Percentiles rank a stretch among this genome's conserved stretches.
Evolutionary conservation across 306 rosid species (phyloP).

Genomic region (Vigna radiata): DNA sequence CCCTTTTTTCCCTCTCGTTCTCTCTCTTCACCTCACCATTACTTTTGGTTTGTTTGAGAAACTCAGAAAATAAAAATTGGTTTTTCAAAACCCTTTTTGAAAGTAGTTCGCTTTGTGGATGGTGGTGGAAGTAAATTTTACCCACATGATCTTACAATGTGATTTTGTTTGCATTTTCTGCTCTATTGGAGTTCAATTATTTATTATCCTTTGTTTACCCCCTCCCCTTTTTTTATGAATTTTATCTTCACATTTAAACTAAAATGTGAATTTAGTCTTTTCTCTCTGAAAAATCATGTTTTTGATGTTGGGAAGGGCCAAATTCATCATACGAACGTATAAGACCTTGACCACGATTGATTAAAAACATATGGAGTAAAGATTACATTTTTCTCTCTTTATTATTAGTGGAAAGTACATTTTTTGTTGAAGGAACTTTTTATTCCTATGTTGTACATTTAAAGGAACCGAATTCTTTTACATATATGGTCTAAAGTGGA

Average conservation of each 20-base stretch:
- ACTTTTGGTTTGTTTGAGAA: background rate
- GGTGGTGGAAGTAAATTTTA: background rate
- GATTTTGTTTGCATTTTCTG: slow-evolving; percentile 28
- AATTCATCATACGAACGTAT: background rate
- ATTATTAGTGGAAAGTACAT: background rate
- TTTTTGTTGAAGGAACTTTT: background rate
- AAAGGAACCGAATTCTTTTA: background rate
- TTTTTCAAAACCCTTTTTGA: background rate
- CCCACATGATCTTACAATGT: background rate
- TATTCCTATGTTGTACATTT: background rate
- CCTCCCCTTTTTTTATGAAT: background rate
- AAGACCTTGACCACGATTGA: no score
- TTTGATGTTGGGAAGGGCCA: background rate
- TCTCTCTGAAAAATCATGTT: background rate
- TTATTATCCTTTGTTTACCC: background rate
- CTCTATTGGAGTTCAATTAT: slow-evolving; percentile 2
- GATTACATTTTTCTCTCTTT: background rate
- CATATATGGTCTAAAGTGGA: background rate
- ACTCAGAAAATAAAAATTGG: slow-evolving; percentile 4
- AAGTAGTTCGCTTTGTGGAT: slow-evolving; percentile 6
- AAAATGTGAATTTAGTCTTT: background rate
- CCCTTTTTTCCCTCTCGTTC: slow-evolving; percentile 9
- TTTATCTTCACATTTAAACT: background rate
- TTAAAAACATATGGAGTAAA: background rate
- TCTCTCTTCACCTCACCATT: background rate